phyloP scores from a whole-genome alignment of 2,329 filamentous ascomycete species.

The Colletotrichum neosansevieriae region DNA sequence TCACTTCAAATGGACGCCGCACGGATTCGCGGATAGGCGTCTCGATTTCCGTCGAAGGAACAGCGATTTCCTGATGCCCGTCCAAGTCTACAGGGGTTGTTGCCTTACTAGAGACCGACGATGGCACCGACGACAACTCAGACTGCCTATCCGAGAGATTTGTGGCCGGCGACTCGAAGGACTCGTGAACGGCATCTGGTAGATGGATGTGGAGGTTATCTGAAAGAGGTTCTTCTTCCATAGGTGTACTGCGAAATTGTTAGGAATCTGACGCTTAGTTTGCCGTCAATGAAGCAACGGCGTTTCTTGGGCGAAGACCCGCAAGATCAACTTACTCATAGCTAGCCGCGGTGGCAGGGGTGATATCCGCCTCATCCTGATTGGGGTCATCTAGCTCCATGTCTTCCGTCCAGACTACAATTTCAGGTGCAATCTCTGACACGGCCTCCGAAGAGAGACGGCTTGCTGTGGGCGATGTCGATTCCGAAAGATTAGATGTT shows the following conservation, averaged over 20 bases:
- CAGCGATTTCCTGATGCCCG: constrained; percentile 41
- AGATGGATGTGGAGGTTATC: constrained; percentile 21
- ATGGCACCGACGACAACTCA: constrained; percentile 66
- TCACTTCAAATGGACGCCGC: constrained; percentile 66
- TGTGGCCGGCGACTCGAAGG: constrained; percentile 66
- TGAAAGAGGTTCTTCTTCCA: constrained; percentile 19
- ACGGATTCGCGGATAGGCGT: constrained; percentile 43
- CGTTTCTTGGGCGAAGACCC: not conserved
- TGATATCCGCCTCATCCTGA: constrained; percentile 36
- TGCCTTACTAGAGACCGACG: constrained; percentile 71
- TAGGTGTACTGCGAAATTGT: constrained; percentile 17
- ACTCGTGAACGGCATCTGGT: constrained; percentile 48
- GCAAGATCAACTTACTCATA: constrained; percentile 33
- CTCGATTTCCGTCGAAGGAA: constrained; percentile 40
- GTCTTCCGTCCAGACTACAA: constrained; percentile 59
- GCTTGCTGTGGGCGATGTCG: constrained; percentile 41
- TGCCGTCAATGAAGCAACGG: not conserved
- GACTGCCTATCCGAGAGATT: constrained; percentile 65
- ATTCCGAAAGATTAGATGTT: constrained; percentile 45
- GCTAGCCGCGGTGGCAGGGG: constrained; percentile 25
- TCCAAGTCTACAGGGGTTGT: constrained; percentile 68
- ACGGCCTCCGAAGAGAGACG: constrained; percentile 49
- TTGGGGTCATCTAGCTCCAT: constrained; percentile 49
- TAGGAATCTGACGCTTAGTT: not conserved
- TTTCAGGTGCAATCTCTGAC: constrained; percentile 55